These are phyloP conservation scores for Endotrypanum monterogeii DNA, from an alignment of 208 protist genomes.

Conservation along the genomic window DNA sequence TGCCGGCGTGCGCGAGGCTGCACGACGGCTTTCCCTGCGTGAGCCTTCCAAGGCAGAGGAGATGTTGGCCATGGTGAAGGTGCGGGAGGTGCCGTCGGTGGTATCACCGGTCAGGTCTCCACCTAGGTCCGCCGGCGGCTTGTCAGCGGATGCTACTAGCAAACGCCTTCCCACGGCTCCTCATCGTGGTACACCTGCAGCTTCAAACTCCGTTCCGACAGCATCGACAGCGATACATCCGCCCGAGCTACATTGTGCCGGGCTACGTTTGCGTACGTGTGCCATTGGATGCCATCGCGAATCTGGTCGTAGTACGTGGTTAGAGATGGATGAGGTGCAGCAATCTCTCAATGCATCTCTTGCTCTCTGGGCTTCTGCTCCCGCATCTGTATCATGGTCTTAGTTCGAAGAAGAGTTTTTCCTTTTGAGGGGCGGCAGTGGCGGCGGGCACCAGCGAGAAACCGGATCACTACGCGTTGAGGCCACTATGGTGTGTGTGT, in stretches of 20 bases:
- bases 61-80: slow-evolving; percentile 52
- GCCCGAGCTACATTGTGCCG: slow-evolving; percentile 77
- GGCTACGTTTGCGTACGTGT: slow-evolving; percentile 58
- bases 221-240: slow-evolving; percentile 28
- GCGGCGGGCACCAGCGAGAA: neutral
- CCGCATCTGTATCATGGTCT: neutral
- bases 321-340: slow-evolving; percentile 55
- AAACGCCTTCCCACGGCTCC: slow-evolving; percentile 9
- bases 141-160: neutral
- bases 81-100: slow-evolving; percentile 13
- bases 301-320: slow-evolving; percentile 18
- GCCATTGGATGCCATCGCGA: slow-evolving; percentile 40
- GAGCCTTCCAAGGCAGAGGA: slow-evolving; percentile 63
- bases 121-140: neutral
- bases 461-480: neutral
- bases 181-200: slow-evolving; percentile 6
- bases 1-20: slow-evolving; percentile 59
- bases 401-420: neutral
- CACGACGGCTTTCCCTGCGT: slow-evolving; percentile 62
- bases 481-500: neutral
- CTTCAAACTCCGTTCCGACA: neutral
- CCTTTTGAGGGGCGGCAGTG: neutral
- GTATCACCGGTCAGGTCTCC: slow-evolving; percentile 7
- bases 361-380: slow-evolving; percentile 16
- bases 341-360: slow-evolving; percentile 43